phyloP scores from a whole-genome alignment of 1,139 yeast genomes.

The Candida sp. region DNA sequence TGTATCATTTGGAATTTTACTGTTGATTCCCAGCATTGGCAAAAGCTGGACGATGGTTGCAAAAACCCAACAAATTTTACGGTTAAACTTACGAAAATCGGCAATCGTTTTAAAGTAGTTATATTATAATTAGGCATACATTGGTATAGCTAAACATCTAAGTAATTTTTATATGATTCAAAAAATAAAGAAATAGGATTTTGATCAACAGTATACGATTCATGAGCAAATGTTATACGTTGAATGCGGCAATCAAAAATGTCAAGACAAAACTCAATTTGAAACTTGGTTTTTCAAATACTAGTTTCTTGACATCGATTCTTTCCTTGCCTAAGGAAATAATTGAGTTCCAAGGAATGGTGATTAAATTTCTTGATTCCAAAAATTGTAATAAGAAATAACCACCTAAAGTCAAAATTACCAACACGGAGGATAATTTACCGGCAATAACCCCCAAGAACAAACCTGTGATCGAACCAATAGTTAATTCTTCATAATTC shows the following conservation, averaged over 20 bases:
- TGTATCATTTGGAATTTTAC: too few relatives aligned
- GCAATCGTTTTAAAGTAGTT: too few relatives aligned
- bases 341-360: conserved; percentile 45
- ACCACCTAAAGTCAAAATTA: conserved; percentile 48
- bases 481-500: conserved; percentile 62
- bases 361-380: conserved; percentile 53
- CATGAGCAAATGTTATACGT: conserved; percentile 25
- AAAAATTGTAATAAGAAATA: conserved; percentile 57
- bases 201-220: too few relatives aligned
- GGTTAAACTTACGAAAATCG: too few relatives aligned
- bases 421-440: conserved; percentile 58
- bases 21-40: background rate
- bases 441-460: conserved; percentile 62
- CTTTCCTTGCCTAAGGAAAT: conserved; percentile 43
- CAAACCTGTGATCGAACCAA: conserved; percentile 68
- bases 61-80: background rate
- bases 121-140: too few relatives aligned
- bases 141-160: too few relatives aligned
- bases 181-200: too few relatives aligned
- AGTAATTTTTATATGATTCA: too few relatives aligned
- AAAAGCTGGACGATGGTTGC: background rate
- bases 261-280: conserved; percentile 57
- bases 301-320: conserved; percentile 48
- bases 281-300: conserved; percentile 64
- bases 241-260: conserved; percentile 63